A percentile compares a stretch with the other conserved stretches of the same genome.
Conservation (phyloP, 352 stramenopile species). For the Globisporangium polare region DNA sequence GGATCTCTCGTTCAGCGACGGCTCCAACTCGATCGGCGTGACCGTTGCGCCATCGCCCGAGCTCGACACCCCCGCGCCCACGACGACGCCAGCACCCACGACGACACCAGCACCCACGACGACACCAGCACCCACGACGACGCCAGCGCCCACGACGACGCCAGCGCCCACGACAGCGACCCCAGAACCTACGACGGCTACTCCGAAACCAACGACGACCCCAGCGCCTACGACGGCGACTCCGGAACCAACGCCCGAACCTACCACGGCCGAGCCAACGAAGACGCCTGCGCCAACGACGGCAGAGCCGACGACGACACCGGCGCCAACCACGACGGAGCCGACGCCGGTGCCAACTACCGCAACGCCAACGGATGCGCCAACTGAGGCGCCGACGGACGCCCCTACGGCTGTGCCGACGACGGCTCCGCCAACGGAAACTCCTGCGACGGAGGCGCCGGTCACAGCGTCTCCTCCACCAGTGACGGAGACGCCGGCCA, state of each 20-base stretch:
- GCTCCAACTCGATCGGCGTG: background rate
- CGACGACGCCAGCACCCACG: background rate
- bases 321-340: background rate
- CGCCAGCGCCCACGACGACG: background rate
- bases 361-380: background rate
- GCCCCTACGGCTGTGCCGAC: conserved; percentile 9
- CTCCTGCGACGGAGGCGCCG: conserved; percentile 15
- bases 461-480: conserved; percentile 5
- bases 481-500: conserved; percentile 6
- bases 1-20: background rate
- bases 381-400: conserved; percentile 12
- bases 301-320: background rate
- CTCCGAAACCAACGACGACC: background rate
- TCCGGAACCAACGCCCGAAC: background rate
- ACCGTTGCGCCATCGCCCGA: background rate
- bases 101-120: conserved; percentile 1
- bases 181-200: background rate
- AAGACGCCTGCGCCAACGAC: background rate
- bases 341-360: background rate
- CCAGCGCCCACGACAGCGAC: conserved; percentile 3
- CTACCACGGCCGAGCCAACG: too few species aligned
- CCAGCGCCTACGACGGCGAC: background rate
- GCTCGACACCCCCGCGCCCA: background rate
- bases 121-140: background rate
- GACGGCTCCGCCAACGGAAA: conserved; percentile 17